A percentile compares a stretch with the other conserved stretches of the same genome.
phyloP scores from a whole-genome alignment of 140 eudicot genomes.

The Anethum foeniculum region DNA sequence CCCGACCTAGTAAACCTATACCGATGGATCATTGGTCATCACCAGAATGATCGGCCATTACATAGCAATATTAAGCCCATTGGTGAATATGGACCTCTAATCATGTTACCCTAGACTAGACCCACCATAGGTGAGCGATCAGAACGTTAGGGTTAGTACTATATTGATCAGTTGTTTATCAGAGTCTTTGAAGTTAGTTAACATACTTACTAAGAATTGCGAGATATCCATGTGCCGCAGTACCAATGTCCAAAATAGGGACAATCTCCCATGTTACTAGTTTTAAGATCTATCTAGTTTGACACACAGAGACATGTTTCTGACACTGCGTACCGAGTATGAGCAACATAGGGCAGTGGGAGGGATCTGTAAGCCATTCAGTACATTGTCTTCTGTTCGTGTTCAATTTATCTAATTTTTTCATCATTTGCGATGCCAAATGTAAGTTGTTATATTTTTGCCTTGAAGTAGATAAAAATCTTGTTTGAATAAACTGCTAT shows the following conservation, averaged over 20 bases:
- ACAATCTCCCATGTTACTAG: background rate
- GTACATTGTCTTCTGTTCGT: background rate
- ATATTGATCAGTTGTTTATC: background rate
- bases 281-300: background rate
- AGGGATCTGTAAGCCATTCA: background rate
- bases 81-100: background rate
- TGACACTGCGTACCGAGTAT: background rate
- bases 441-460: background rate
- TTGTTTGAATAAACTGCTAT: too few relatives aligned
- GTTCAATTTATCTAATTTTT: background rate
- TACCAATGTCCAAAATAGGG: background rate
- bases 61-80: too few relatives aligned
- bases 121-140: background rate
- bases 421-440: background rate
- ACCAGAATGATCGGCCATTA: too few relatives aligned
- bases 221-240: too few relatives aligned
- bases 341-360: background rate
- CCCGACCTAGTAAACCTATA: background rate
- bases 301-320: background rate
- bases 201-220: too few relatives aligned
- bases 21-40: too few relatives aligned
- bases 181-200: background rate
- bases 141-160: background rate
- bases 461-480: too few relatives aligned
- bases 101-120: background rate